Conservation (phyloP, 495 filamentous ascomycete genomes). For the Aspergillus baeticus region DNA sequence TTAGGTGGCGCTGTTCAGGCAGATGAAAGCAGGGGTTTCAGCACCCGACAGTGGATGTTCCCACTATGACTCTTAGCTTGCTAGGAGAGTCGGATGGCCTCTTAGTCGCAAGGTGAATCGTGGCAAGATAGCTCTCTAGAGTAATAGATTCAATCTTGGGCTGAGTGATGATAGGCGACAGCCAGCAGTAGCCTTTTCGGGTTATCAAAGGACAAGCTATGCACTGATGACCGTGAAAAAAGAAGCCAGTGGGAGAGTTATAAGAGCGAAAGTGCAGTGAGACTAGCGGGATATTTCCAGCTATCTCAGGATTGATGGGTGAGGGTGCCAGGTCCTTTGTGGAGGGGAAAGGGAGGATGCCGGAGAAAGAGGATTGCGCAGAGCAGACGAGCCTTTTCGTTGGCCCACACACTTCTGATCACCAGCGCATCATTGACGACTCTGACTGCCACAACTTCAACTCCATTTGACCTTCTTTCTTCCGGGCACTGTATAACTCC, state of each 20-base stretch:
- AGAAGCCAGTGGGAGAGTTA: not conserved
- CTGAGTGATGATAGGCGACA: not conserved
- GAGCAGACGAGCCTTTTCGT: slow-evolving; percentile 12
- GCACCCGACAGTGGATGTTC: not conserved
- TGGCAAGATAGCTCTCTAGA: not conserved
- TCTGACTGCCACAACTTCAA: slow-evolving; percentile 2
- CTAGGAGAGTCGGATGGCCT: not conserved
- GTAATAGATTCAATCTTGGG: slow-evolving; percentile 1
- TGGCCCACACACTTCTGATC: slow-evolving; percentile 13
- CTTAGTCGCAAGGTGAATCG: not conserved
- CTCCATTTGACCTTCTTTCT: not conserved
- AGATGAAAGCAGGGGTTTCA: slow-evolving; percentile 9
- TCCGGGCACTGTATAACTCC: not conserved
- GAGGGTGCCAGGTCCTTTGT: not conserved
- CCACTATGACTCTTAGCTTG: not conserved
- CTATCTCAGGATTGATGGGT: not conserved
- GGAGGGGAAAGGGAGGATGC: slow-evolving; percentile 7
- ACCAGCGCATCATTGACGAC: slow-evolving; percentile 7
- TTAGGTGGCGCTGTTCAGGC: slow-evolving; percentile 11
- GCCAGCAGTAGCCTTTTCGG: slow-evolving; percentile 1
- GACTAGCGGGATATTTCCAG: not conserved
- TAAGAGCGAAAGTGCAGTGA: not conserved
- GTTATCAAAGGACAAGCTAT: not conserved
- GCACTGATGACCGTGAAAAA: not conserved
- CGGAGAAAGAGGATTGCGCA: slow-evolving; percentile 8